phyloP scores from a whole-genome alignment of 495 filamentous ascomycete genomes.

The Penicillium ucsense region DNA sequence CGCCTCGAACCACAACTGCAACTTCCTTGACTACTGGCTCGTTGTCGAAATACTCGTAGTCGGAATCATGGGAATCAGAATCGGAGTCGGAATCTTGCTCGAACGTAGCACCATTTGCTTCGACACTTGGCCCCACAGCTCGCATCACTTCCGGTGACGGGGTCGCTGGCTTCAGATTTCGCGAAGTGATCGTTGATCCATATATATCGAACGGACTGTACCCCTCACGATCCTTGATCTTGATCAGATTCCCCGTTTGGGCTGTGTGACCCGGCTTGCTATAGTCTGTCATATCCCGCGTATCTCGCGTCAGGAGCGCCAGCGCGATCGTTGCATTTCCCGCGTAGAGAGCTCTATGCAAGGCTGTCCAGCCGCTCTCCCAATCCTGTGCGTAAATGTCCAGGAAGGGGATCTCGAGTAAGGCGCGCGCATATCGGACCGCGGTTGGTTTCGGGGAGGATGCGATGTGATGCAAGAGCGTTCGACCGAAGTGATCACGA shows the following conservation, averaged over 20 bases:
- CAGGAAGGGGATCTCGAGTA: conserved; percentile 70
- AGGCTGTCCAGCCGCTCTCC: conserved; percentile 91
- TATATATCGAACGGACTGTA: conserved; percentile 92
- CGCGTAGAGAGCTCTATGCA: conserved; percentile 87
- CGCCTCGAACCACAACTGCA: conserved; percentile 8
- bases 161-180: conserved; percentile 29
- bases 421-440: conserved; percentile 59
- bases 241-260: conserved; percentile 60
- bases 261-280: conserved; percentile 35
- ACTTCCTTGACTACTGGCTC: conserved; percentile 30
- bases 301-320: conserved; percentile 66
- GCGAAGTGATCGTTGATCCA: conserved; percentile 64
- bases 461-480: conserved; percentile 76
- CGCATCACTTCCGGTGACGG: conserved; percentile 14
- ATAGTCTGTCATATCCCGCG: conserved; percentile 49
- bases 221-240: conserved; percentile 91
- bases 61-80: conserved; percentile 19
- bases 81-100: conserved; percentile 18
- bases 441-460: conserved; percentile 62
- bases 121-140: conserved; percentile 7
- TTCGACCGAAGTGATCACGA: conserved; percentile 66
- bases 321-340: conserved; percentile 84
- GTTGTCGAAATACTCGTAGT: conserved; percentile 21
- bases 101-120: conserved; percentile 21
- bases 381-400: conserved; percentile 80